Conservation (phyloP, 2,329 filamentous ascomycete genomes). For the Chalaropsis ovoidea region DNA sequence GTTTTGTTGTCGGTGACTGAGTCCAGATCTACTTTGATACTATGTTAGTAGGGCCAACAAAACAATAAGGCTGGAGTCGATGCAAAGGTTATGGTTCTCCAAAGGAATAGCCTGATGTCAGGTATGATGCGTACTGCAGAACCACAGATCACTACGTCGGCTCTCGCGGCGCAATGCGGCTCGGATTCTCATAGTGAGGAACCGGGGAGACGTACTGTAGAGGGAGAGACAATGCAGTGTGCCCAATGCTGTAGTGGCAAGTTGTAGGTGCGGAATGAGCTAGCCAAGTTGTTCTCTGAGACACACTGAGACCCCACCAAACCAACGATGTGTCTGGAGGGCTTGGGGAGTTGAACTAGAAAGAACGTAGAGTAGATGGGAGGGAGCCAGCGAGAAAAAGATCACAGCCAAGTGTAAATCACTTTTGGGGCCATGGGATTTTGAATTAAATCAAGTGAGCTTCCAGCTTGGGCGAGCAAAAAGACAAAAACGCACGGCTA, state of each 20-base stretch:
- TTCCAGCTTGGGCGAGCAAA: neutral
- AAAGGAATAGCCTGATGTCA: neutral
- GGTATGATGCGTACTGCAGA: neutral
- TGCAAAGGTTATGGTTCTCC: too few relatives aligned
- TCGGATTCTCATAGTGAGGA: neutral
- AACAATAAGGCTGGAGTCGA: too few relatives aligned
- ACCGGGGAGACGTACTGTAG: neutral
- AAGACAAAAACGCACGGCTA: neutral
- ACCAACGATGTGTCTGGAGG: neutral
- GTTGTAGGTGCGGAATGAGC: constrained; percentile 5
- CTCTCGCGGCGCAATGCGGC: neutral
- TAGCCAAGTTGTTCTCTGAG: neutral
- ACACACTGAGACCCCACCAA: constrained; percentile 10
- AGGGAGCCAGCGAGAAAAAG: neutral
- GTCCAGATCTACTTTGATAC: too few relatives aligned
- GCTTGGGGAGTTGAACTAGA: neutral
- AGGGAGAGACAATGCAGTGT: neutral
- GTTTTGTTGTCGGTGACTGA: too few relatives aligned
- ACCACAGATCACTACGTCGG: neutral
- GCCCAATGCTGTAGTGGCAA: neutral
- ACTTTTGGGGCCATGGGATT: neutral
- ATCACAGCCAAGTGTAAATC: neutral
- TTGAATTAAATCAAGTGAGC: neutral
- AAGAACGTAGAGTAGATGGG: neutral
- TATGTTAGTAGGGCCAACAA: too few relatives aligned